Evolutionary conservation across 129 eudicot species (phyloP).

Genomic region (Pulicaria dysenterica): DNA sequence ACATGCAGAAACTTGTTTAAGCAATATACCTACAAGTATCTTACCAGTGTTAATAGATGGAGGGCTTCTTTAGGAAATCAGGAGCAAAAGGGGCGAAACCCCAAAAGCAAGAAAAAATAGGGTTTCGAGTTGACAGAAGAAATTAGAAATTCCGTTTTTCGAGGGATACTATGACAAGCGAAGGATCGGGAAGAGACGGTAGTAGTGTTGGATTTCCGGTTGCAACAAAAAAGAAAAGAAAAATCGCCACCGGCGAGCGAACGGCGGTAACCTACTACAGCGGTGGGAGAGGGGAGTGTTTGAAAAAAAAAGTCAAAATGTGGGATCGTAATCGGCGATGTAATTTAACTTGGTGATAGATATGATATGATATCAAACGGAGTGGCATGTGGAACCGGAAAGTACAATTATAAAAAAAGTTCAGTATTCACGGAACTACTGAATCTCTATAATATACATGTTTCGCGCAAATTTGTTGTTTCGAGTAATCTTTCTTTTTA

Average conservation of each 20-base stretch:
- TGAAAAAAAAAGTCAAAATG: not conserved
- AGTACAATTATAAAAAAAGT: not conserved
- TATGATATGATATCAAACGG: not conserved
- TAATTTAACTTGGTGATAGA: not conserved
- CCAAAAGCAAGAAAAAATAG: conserved; percentile 1
- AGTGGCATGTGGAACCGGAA: not conserved
- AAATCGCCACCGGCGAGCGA: not conserved
- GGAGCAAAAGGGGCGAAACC: conserved; percentile 1
- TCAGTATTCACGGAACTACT: not conserved
- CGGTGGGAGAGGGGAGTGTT: not conserved
- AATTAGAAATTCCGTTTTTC: not conserved
- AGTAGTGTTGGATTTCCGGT: conserved; percentile 6
- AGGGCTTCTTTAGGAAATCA: not conserved
- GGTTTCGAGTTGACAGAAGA: conserved; percentile 19
- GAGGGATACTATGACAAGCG: conserved; percentile 8
- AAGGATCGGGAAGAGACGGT: not conserved
- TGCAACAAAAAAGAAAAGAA: not conserved
- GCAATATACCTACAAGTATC: not conserved
- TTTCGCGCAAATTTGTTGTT: too few relatives aligned
- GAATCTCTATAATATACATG: too few relatives aligned
- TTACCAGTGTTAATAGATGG: not conserved
- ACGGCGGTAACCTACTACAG: conserved; percentile 16
- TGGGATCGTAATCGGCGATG: not conserved
- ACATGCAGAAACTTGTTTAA: not conserved
- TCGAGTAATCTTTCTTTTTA: too few relatives aligned